phyloP scores from a whole-genome alignment of 225 moss, liverwort and hornwort genomes.

The Ulota crispa region DNA sequence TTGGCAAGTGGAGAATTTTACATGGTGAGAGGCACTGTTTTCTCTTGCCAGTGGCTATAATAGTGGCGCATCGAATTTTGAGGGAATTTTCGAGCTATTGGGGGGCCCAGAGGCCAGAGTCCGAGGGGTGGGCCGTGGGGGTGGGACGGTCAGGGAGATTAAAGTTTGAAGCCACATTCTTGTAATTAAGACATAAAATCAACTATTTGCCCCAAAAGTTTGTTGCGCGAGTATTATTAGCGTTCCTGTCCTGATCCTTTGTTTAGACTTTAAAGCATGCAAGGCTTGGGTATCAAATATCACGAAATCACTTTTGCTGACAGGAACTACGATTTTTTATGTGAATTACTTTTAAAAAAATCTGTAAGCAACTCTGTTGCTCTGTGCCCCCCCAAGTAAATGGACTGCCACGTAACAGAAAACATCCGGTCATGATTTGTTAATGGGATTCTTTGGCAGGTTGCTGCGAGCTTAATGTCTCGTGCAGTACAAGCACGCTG shows the following conservation, averaged over 20 bases:
- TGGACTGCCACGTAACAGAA: background rate
- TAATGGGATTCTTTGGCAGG: background rate
- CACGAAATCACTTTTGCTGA: background rate
- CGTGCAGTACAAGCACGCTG: background rate
- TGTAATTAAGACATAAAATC: background rate
- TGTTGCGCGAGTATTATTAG: background rate
- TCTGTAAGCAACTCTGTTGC: background rate
- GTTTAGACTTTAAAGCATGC: background rate
- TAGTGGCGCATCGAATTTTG: too few species aligned
- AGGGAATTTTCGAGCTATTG: too few species aligned
- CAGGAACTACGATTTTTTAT: background rate
- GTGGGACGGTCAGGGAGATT: too few species aligned
- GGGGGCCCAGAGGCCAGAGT: too few species aligned
- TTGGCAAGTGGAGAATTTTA: too few species aligned
- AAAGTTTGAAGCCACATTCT: background rate
- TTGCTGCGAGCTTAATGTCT: background rate
- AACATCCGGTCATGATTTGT: slow-evolving; percentile 23
- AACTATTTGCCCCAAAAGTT: background rate
- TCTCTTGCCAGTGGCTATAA: too few species aligned
- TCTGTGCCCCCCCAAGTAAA: background rate
- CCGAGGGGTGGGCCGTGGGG: too few species aligned
- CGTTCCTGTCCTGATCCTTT: background rate
- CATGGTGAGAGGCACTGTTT: too few species aligned
- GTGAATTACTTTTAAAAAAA: background rate
- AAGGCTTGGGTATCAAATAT: background rate